Percentiles rank a stretch among this genome's conserved stretches.
phyloP scores from a whole-genome alignment of 78 protist species.

The Trichosphaerium sp. region DNA sequence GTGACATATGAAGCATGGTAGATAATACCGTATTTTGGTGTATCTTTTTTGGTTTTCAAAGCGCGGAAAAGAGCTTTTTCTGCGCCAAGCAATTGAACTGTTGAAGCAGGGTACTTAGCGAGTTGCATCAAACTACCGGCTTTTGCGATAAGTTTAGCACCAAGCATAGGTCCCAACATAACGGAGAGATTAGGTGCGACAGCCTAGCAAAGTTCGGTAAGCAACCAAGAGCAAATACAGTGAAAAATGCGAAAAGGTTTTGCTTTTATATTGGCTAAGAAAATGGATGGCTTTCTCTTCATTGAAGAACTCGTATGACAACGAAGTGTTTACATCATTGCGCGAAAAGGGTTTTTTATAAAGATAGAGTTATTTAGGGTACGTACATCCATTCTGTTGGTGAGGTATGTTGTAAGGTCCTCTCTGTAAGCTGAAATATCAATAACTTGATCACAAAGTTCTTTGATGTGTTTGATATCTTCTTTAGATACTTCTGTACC shows the following conservation, averaged over 20 bases:
- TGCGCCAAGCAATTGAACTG: slow-evolving; percentile 94
- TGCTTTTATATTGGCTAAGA: not conserved
- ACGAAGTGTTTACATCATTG: not conserved
- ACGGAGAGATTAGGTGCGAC: slow-evolving; percentile 92
- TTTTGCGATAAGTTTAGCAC: slow-evolving; percentile 87
- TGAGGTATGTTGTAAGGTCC: slow-evolving; percentile 84
- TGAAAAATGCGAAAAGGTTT: not conserved
- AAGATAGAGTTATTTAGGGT: too few relatives aligned
- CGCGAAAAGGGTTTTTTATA: too few relatives aligned
- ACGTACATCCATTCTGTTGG: slow-evolving; percentile 44
- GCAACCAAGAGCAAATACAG: too few relatives aligned
- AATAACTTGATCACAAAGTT: slow-evolving; percentile 73
- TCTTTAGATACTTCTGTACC: slow-evolving; percentile 26
- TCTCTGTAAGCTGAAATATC: slow-evolving; percentile 70
- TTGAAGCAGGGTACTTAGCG: slow-evolving; percentile 94
- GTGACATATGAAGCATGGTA: slow-evolving; percentile 94
- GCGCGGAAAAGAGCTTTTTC: slow-evolving; percentile 92
- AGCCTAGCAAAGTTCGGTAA: too few relatives aligned
- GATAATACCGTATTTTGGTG: slow-evolving; percentile 97
- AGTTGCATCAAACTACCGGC: slow-evolving; percentile 89
- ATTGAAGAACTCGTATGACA: not conserved
- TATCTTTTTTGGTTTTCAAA: slow-evolving; percentile 71
- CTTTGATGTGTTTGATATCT: slow-evolving; percentile 75
- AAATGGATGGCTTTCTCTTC: not conserved
- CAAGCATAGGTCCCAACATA: slow-evolving; percentile 92